Evolutionary conservation across 164 flowering plant genomes (phyloP).

Genomic region (Vitis amurensis): DNA sequence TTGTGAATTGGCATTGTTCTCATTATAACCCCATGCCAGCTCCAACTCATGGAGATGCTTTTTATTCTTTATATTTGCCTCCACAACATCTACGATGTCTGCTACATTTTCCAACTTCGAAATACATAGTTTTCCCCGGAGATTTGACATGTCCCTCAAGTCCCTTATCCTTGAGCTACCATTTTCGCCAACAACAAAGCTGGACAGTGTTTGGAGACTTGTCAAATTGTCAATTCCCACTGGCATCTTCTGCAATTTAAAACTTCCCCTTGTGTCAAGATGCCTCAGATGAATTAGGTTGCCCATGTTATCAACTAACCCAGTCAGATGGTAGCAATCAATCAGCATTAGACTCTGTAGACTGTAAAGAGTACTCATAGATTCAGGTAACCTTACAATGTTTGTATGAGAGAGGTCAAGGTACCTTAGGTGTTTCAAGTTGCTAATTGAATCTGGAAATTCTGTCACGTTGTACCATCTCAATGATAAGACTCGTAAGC

Average conservation of each 20-base stretch:
- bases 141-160: too few relatives aligned
- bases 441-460: not conserved
- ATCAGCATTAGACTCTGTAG: constrained; percentile 1
- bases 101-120: not conserved
- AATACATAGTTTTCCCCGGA: not conserved
- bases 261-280: not conserved
- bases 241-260: not conserved
- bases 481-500: too few relatives aligned
- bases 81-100: not conserved
- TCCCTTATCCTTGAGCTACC: too few relatives aligned
- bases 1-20: too few relatives aligned
- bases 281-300: constrained; percentile 4
- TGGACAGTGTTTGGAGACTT: not conserved
- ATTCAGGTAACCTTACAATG: not conserved
- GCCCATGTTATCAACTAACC: not conserved
- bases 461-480: not conserved
- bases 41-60: not conserved
- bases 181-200: too few relatives aligned
- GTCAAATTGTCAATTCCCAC: not conserved
- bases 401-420: not conserved
- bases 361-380: not conserved
- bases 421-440: not conserved
- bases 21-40: not conserved
- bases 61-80: not conserved
- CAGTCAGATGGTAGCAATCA: not conserved